phyloP scores from a whole-genome alignment of 2,329 filamentous ascomycete genomes.

The Aspergillus fischeri region DNA sequence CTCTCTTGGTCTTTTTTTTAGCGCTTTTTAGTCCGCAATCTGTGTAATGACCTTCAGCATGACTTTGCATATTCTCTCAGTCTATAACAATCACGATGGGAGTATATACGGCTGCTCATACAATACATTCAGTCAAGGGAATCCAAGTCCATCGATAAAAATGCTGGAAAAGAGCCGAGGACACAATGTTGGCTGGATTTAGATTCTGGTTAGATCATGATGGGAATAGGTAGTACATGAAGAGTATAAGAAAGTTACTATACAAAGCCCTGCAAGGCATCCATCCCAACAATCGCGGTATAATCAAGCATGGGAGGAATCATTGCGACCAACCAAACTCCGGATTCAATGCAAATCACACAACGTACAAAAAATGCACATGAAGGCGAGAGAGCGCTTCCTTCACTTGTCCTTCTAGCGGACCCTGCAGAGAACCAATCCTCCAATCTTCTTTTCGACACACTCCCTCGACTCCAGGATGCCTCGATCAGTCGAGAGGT shows the following conservation, averaged over 20 bases:
- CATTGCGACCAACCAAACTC: constrained; percentile 37
- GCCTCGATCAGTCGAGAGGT: constrained; percentile 71
- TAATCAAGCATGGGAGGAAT: constrained; percentile 25
- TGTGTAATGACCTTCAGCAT: no score
- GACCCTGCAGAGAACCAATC: constrained; percentile 70
- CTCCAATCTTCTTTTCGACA: constrained; percentile 74
- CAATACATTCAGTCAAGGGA: no score
- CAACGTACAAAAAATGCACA: constrained; percentile 14
- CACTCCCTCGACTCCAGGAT: constrained; percentile 80
- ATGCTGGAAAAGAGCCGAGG: no score
- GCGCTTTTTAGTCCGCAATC: no score
- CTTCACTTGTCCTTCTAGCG: constrained; percentile 12
- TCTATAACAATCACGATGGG: no score
- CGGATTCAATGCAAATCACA: constrained; percentile 33
- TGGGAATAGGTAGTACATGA: constrained; percentile 18
- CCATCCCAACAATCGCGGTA: constrained; percentile 30
- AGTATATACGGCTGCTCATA: no score
- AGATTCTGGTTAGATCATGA: constrained; percentile 6
- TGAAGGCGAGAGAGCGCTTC: constrained; percentile 8
- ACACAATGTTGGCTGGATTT: no score
- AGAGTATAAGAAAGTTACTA: constrained; percentile 27
- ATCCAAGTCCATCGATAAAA: no score
- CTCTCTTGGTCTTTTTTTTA: no score
- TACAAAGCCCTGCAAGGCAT: constrained; percentile 32
- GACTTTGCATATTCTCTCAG: no score